Evolutionary conservation across 768 basidiomycete species (phyloP), one percentile per base, ranked within the genome.

Genomic region (Lanmaoa pseudosensibilis): DNA sequence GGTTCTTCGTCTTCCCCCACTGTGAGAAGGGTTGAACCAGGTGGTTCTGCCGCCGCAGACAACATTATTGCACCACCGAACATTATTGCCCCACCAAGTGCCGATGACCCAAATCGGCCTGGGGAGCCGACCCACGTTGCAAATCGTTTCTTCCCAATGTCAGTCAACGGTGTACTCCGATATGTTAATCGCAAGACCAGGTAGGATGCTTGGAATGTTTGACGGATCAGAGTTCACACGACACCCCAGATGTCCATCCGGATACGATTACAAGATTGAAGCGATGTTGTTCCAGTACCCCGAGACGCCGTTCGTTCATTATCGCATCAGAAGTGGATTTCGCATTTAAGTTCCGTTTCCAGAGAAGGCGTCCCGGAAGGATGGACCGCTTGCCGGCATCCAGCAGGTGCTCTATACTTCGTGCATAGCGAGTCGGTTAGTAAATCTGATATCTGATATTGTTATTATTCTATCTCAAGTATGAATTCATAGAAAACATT

Each of bases 361-460:
- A 70, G 69, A 41, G 46, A 30, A 0, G 41, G 25, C 0, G 21
- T 57, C 2, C 73, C 72, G 0, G 8, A 19, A 4, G 79, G 75
- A 0, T 87, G 86, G 86, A 65, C 36, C 7, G 65, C 77, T 1
- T 70, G 73, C 34, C 68, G 74, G 2, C 86, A 87, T 60, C 84
- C 86, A 0, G 86, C 88, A 67, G 86, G 86, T 7, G 78, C 75
- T 16, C 74, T 80, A 18, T 88, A 86, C 62, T 88, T 82, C 54
- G 77, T 76, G 59, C 74, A 84, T 54, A n/a, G 55, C 46, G 59
- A 71, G 4, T 77, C 77, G 70, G 85, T 84, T 46, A 11, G 75
- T 61, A 39, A 12, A 37, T 34, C 5, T 19, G 4, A 36, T 32
- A 30, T 34, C 4, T 5, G 21, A 6, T 30, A 16, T 57, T 25